A percentile compares a stretch with the other conserved stretches of the same genome.
Conservation (phyloP, 257 asterid genomes). For the Solanum sitiens region DNA sequence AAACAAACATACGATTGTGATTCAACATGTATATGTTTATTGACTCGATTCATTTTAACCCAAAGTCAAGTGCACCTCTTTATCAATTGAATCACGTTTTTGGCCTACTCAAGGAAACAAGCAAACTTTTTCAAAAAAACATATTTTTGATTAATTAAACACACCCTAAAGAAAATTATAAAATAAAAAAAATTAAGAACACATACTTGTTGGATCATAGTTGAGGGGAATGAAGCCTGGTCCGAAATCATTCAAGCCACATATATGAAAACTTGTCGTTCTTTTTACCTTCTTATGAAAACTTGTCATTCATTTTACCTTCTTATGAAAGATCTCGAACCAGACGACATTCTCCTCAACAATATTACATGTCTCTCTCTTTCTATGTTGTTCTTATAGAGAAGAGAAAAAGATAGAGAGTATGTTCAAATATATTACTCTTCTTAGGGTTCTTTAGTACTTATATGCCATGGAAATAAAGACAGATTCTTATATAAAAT, state of each 20-base stretch:
- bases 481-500: neutral
- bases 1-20: neutral
- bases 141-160: neutral
- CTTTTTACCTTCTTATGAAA: neutral
- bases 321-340: conserved; percentile 41
- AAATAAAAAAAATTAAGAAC: neutral
- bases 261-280: neutral
- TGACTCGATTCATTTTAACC: neutral
- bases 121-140: neutral
- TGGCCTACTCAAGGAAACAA: neutral
- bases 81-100: neutral
- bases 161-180: neutral
- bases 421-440: neutral
- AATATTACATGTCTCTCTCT: neutral
- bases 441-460: neutral
- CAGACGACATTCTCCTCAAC: conserved; percentile 85
- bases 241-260: conserved; percentile 25
- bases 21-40: neutral
- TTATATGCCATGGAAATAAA: neutral
- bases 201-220: neutral
- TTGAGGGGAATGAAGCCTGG: conserved; percentile 96
- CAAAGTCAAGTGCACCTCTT: neutral
- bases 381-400: neutral
- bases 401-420: neutral
- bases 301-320: neutral